Evolutionary conservation across 352 stramenopile genomes (phyloP), one percentile per base, ranked within the genome.

Genomic region (Phytopythium boreale): DNA sequence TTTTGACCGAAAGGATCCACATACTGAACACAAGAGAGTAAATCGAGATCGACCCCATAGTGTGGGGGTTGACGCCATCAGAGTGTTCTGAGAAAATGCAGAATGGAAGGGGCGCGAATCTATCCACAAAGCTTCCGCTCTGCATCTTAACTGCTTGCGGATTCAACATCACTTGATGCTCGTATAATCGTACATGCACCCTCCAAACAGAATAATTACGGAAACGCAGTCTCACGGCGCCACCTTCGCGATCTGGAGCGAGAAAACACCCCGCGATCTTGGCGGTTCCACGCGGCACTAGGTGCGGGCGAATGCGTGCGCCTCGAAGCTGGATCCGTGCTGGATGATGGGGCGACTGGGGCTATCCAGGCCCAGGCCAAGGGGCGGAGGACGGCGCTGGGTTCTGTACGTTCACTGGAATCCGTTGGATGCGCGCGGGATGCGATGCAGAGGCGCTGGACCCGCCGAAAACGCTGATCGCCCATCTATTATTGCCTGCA

Each of bases 71-170:
- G 26, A 57, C 51, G 22, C 27, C 9, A 36, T 29, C 29, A 29
- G 52, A 59, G 27, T 37, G 53, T 60, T 60, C 53, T 60, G 53
- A 60, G 53, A 60, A 60, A 60, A 49, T 60, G 53, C 34, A 36
- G 20, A 60, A 27, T 14, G 53, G 31, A 27, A 34, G 12, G 14
- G 27, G 11, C 24, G 24, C 24, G 49, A 43, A 47, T 60, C 12
- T 49, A 29, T 0, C 53, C 31, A 2, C 14, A 34, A 17, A 47
- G 34, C 20, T 49, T 19, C 34, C 20, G 12, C 34, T 19, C 53
- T 9, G 17, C 11, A 22, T n/a, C 2, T 49, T 31, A n/a, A 8
- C 5, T 4, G n/a, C n/a, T n/a, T 60, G 53, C 53, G 53, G 53
- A 49, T 50, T 46, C 12, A 24, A 3, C 12, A 11, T 2, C 6